Base-by-base conservation (phyloP, 192 early-diverging fungal genomes). In the Phycomyces nitens region DNA sequence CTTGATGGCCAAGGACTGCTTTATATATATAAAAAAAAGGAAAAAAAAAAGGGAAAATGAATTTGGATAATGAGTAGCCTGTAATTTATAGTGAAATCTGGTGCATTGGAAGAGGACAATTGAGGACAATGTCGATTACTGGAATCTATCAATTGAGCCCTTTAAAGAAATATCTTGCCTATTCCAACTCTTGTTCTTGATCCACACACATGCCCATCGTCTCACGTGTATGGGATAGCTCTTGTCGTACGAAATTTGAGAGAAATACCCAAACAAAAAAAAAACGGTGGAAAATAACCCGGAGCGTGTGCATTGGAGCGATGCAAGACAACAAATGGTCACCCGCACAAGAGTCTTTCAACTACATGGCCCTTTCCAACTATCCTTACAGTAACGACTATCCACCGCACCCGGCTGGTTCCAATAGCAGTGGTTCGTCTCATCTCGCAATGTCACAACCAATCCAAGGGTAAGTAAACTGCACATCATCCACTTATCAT, bases 291-390 rank as follows among this genome's bases (percentile, higher is more conserved):
- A 2, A 29, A 26, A 54, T 26, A 54, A 29, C 53, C 3, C 53
- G 12, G 26, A 21, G 21, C 23, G 53, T 47, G 44, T 47, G 44
- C 15, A 47, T 47, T 54, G 62, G 41, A 62, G 42, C 38, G 39
- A 65, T 65, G 64, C 64, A 65, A 57, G 64, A 57, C 42, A 65
- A 43, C 54, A 65, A 65, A 47, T 65, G 64, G 64, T 26, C 54
- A 55, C 47, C 42, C 23, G 26, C 43, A 22, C 41, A 56, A 44
- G 12, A 52, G 42, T 44, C 53, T 12, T 41, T 23, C 29, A 57
- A 57, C 54, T 63, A 63, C 52, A 63, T 63, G 52, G 21, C 64
- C 56, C 53, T 57, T 38, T 39, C 64, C 44, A 3, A 26, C 26
- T 65, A 65, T 57, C 20, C 60, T 53, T 65, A 65, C 21, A 20